A percentile compares a stretch with the other conserved stretches of the same genome.
These are phyloP conservation scores for Lachancea meyersii DNA, from an alignment of 805 yeast genomes.

Conservation along the genomic window DNA sequence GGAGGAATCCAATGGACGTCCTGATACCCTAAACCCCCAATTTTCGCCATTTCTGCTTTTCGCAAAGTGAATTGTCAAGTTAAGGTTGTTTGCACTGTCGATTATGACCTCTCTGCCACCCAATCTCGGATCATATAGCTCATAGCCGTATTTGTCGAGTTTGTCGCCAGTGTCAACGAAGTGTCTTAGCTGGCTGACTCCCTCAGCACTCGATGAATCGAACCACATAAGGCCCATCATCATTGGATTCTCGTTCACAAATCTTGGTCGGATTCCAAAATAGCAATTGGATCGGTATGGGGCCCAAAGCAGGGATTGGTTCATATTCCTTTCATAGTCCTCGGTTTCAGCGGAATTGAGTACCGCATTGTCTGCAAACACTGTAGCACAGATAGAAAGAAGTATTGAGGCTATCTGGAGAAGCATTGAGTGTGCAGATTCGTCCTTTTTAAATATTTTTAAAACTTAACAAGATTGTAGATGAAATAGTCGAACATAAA, in stretches of 20 bases:
- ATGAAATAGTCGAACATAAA: too few relatives aligned
- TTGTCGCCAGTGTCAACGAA: conserved; percentile 67
- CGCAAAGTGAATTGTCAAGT: conserved; percentile 64
- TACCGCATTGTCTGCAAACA: not conserved
- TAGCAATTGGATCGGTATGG: conserved; percentile 86
- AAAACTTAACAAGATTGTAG: too few relatives aligned
- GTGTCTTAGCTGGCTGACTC: conserved; percentile 58
- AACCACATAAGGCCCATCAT: conserved; percentile 86
- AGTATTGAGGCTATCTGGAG: not conserved
- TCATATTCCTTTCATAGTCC: conserved; percentile 33
- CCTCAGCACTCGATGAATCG: conserved; percentile 51
- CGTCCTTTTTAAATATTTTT: not conserved
- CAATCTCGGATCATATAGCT: conserved; percentile 72
- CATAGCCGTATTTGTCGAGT: conserved; percentile 75
- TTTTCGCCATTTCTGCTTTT: conserved; percentile 63
- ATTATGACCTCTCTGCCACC: conserved; percentile 79
- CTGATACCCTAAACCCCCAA: conserved; percentile 75
- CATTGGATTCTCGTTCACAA: conserved; percentile 48
- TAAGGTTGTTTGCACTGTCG: conserved; percentile 59
- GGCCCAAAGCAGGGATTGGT: conserved; percentile 73
- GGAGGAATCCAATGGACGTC: conserved; percentile 50
- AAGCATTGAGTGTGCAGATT: not conserved
- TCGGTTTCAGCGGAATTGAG: not conserved
- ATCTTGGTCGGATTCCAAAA: conserved; percentile 76
- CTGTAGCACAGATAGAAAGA: not conserved